phyloP scores from a whole-genome alignment of 2,329 filamentous ascomycete species.

The Myriosclerotinia scirpicola region DNA sequence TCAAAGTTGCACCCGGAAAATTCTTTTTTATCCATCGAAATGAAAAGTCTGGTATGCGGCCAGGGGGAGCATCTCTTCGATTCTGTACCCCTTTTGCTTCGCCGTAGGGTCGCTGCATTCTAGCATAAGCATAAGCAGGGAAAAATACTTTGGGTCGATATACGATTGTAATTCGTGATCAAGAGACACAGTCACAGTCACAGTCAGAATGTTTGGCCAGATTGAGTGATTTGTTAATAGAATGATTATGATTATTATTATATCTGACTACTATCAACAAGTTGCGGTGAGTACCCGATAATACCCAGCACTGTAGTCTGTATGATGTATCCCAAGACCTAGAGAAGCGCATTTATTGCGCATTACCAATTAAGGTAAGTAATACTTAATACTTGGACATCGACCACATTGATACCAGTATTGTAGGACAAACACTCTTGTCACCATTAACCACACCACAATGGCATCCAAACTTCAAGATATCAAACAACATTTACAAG shows the following conservation, averaged over 20 bases:
- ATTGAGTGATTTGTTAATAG: neutral
- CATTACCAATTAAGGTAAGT: neutral
- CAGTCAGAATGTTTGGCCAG: neutral
- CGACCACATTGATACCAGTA: slow-evolving; percentile 1
- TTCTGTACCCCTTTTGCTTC: neutral
- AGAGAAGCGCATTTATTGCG: neutral
- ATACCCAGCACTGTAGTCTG: neutral
- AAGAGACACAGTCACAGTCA: slow-evolving; percentile 4
- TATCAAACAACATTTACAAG: slow-evolving; percentile 11
- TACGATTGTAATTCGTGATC: neutral
- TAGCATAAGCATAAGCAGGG: slow-evolving; percentile 12
- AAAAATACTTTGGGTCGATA: slow-evolving; percentile 6
- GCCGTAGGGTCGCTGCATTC: neutral
- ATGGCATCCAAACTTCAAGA: neutral
- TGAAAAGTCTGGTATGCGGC: slow-evolving; percentile 2
- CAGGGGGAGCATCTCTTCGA: neutral
- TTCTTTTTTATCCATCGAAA: slow-evolving; percentile 1
- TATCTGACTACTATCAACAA: slow-evolving; percentile 17
- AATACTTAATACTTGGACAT: neutral
- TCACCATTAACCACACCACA: slow-evolving; percentile 6
- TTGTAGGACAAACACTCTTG: slow-evolving; percentile 9
- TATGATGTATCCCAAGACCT: neutral
- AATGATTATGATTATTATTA: slow-evolving; percentile 22
- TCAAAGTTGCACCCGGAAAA: slow-evolving; percentile 1
- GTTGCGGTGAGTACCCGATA: slow-evolving; percentile 11